These are phyloP conservation scores for Aspergillus nidulans DNA, from an alignment of 495 filamentous ascomycete species.

Conservation along the genomic window DNA sequence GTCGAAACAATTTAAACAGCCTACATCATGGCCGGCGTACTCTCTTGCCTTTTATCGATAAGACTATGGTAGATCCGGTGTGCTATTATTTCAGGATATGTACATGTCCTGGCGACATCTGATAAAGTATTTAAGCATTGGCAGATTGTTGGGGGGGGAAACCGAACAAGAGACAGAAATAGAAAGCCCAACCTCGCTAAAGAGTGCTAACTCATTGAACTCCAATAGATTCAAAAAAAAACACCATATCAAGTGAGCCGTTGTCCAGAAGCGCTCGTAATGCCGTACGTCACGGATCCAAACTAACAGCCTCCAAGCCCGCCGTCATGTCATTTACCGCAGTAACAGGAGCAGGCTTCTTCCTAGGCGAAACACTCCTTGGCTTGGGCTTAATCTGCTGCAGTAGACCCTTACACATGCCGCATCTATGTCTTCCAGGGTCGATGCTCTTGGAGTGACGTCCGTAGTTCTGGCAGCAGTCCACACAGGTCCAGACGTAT, in stretches of 20 bases:
- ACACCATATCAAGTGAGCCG: not conserved
- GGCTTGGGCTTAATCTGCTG: slow-evolving; percentile 78
- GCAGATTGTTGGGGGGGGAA: not conserved
- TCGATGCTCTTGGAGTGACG: slow-evolving; percentile 84
- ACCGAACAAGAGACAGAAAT: not conserved
- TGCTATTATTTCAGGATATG: not conserved
- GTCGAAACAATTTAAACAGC: not conserved
- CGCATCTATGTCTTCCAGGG: slow-evolving; percentile 59
- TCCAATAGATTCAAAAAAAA: not conserved
- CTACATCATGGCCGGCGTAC: not conserved
- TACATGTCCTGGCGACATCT: not conserved
- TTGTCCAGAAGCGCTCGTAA: not conserved
- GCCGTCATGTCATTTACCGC: slow-evolving; percentile 2
- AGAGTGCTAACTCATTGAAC: not conserved
- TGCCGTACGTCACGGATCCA: not conserved
- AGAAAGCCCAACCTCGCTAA: not conserved
- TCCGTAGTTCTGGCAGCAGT: slow-evolving; percentile 63
- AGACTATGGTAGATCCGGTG: not conserved
- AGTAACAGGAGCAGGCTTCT: slow-evolving; percentile 32
- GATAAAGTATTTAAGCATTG: too few relatives aligned
- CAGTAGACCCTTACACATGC: slow-evolving; percentile 60
- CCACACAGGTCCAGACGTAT: slow-evolving; percentile 78
- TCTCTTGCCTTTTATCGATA: not conserved
- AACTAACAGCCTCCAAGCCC: slow-evolving; percentile 7
- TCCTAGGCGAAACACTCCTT: slow-evolving; percentile 50